Percentiles rank a stretch among this genome's conserved stretches.
phyloP scores from a whole-genome alignment of 2,329 filamentous ascomycete species.

The Fusarium duplospermum region DNA sequence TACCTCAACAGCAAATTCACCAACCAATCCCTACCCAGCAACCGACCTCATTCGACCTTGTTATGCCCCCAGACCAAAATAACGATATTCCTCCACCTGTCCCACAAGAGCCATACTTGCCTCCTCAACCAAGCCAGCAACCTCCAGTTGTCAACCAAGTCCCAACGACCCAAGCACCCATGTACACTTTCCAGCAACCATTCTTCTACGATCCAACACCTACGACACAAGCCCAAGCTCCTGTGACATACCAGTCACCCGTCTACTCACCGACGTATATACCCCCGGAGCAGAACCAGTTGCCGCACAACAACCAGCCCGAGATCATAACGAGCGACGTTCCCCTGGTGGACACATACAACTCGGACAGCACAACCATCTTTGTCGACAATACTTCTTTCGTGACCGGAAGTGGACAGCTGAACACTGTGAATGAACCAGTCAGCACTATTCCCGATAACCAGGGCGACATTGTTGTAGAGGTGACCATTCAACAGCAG shows the following conservation, averaged over 20 bases:
- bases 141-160: background rate
- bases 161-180: background rate
- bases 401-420: background rate
- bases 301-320: constrained; percentile 22
- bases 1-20: constrained; percentile 2
- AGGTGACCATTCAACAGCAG: constrained; percentile 1
- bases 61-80: background rate
- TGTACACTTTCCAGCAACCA: constrained; percentile 7
- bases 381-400: background rate
- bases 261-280: background rate
- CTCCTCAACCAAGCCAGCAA: constrained; percentile 7
- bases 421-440: constrained; percentile 4
- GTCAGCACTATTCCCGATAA: background rate
- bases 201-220: constrained; percentile 12
- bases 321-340: constrained; percentile 29
- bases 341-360: constrained; percentile 14
- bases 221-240: constrained; percentile 11
- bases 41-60: background rate
- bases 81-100: background rate
- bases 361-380: background rate
- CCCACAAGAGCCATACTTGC: background rate
- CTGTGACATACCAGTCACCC: constrained; percentile 13
- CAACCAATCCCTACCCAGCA: constrained; percentile 4
- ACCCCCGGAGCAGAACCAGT: background rate
- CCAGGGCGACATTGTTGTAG: background rate